Conservation (phyloP, 371 early-diverging fungal genomes). For the Umbelopsis sp. region DNA sequence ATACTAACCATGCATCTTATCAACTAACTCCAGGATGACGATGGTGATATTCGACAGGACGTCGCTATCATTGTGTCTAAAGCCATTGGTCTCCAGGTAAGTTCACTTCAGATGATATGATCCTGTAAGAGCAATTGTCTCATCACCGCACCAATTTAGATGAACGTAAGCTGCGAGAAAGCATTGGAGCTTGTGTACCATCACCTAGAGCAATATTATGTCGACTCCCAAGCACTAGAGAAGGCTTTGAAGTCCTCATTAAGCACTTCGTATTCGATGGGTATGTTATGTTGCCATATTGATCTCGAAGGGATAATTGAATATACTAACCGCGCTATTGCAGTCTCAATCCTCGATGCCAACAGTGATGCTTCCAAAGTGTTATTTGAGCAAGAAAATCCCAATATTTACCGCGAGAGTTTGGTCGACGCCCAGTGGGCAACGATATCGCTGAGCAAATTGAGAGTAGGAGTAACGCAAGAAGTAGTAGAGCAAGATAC, state of each 20-base stretch:
- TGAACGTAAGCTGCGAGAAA: slow-evolving; percentile 51
- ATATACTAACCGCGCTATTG: background rate
- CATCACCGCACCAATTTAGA: slow-evolving; percentile 17
- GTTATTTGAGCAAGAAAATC: slow-evolving; percentile 55
- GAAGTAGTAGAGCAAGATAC: background rate
- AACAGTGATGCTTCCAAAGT: slow-evolving; percentile 26
- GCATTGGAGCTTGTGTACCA: slow-evolving; percentile 60
- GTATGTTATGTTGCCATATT: background rate
- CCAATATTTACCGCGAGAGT: slow-evolving; percentile 60
- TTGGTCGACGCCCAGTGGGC: slow-evolving; percentile 58
- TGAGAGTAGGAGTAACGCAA: slow-evolving; percentile 13
- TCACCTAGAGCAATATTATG: slow-evolving; percentile 35
- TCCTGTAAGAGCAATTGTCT: background rate
- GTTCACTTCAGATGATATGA: background rate
- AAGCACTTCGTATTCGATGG: background rate
- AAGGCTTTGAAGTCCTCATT: slow-evolving; percentile 28
- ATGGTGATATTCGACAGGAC: slow-evolving; percentile 69
- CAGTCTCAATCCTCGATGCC: background rate
- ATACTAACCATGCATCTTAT: slow-evolving; percentile 21
- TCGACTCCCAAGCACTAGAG: slow-evolving; percentile 26
- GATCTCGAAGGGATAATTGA: background rate
- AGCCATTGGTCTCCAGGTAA: slow-evolving; percentile 44
- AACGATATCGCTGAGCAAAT: slow-evolving; percentile 29
- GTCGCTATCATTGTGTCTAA: slow-evolving; percentile 60
- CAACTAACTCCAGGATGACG: slow-evolving; percentile 69